Evolutionary conservation across 2,329 filamentous ascomycete genomes (phyloP), one percentile per base, ranked within the genome.

Genomic region (Biscogniauxia sp.): DNA sequence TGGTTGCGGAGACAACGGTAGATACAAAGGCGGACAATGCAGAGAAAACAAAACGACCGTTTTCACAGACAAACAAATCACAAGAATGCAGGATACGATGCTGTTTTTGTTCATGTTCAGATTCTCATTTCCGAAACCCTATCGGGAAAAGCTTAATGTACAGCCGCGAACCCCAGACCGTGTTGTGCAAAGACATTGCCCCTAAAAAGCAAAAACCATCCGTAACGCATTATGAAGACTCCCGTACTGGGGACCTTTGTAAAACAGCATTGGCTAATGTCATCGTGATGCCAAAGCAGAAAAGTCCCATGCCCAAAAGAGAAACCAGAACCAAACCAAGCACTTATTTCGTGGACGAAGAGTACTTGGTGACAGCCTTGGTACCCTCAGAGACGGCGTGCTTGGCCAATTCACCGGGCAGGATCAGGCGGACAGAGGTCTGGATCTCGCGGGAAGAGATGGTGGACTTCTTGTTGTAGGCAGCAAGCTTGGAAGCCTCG

Each of bases 381-480:
- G 95, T 99, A 77, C 95, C 95, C 84, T 99, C 95, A 73, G 95
- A 99, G 54, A 99, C 95, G 71, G 95, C 95, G 83, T 99, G 95
- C 90, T 99, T 99, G 79, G 95, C 95, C 73, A 99, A 88, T 84
- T 99, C 95, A 83, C 95, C 95, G 53, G 95, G 95, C 58, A 99
- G 90, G 82, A 99, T 99, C 65, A 99, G 88, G 70, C 95, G 91
- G 73, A 99, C 95, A 80, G 95, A 97, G 73, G 95, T 99, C 87
- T 99, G 95, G 77, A 99, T 99, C 84, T 99, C 95, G 76, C 95
- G 91, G 70, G 95, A 98, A 58, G 94, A 98, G 82, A 99, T 99
- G 78, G 95, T 99, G 56, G 94, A 98, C 88, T 99, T 99, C 91
- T 98, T 99, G 90, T 99, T 99, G 87, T 99, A 99, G 67, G 95